Base-by-base conservation (phyloP, 306 rosid species). In the Vigna radiata region DNA sequence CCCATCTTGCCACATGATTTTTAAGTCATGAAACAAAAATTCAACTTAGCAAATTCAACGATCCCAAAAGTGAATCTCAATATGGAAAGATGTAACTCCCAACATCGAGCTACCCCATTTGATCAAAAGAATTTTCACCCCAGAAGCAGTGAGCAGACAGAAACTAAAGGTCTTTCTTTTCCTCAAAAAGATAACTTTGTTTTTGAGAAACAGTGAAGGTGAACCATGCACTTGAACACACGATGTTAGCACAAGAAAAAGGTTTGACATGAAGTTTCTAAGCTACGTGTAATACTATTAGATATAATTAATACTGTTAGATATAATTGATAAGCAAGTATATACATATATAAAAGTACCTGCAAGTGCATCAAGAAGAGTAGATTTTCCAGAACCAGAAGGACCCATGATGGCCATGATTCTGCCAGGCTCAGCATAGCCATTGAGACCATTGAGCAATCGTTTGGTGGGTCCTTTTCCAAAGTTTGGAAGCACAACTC, bases 391-490 rank as follows among this genome's bases (percentile, higher is more conserved):
- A 68, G 97, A 92, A 46, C 97, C 97, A 73, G 97, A 92, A 61
- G 97, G 97, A 53, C 97, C 97, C 97, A 92, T 92, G 25, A 92
- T 92, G 36, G 97, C 97, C 90, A 85, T 89, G 86, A 92, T 88
- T 72, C 87, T 82, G 63, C 97, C 97, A 72, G 97, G 93, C 77
- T 90, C 97, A 74, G 93, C 96, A 77, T 53, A 90, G 21, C 97
- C 97, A 82, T 81, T 82, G 1, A 92, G 87, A 15, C 97, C 97
- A 85, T 88, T 86, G 36, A 92, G 93, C 76, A 92, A 49, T 77
- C 96, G 81, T 77, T 79, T 94, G 0, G 97, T 94, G 31, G 98
- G 96, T 36, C 88, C 94, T 33, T 91, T 86, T 0, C 87, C 77
- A 49, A 88, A 94, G 68, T 94, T 94, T 0, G 97, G 97, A 0